Conservation (phyloP, 1,139 yeast species). For the Lodderomyces jiufengensis region DNA sequence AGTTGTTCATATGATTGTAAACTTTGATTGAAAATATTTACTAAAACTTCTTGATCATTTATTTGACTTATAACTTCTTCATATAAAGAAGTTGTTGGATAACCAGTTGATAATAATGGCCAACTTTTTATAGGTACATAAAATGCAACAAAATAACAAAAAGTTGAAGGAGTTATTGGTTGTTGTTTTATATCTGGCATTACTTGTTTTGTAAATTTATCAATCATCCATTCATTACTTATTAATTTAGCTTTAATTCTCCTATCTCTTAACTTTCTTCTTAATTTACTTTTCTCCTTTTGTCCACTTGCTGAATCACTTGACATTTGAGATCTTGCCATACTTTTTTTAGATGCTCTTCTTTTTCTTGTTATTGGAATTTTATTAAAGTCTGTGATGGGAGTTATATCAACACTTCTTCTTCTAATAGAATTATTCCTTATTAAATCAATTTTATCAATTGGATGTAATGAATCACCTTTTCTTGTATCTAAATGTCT, state of each 20-base stretch:
- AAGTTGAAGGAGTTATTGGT: conserved; percentile 9
- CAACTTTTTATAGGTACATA: conserved; percentile 18
- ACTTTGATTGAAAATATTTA: conserved; percentile 8
- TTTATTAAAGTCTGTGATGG: not conserved
- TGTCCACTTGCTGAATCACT: conserved; percentile 13
- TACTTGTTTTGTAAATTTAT: conserved; percentile 14
- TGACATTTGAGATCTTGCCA: conserved; percentile 15
- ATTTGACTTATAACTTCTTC: conserved; percentile 5
- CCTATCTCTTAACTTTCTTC: conserved; percentile 20
- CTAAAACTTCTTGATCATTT: conserved; percentile 1
- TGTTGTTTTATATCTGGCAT: conserved; percentile 3
- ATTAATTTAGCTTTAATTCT: conserved; percentile 19
- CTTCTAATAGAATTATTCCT: conserved; percentile 13
- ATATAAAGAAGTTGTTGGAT: conserved; percentile 9
- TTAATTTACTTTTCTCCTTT: conserved; percentile 18
- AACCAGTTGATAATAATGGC: conserved; percentile 11
- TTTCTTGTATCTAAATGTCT: conserved; percentile 20
- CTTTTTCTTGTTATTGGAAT: conserved; percentile 5
- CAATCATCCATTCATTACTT: conserved; percentile 16
- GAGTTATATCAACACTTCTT: conserved; percentile 11
- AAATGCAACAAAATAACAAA: conserved; percentile 15
- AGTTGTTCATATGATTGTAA: conserved; percentile 13
- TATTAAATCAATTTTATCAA: conserved; percentile 14
- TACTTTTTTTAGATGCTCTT: conserved; percentile 14
- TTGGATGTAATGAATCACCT: conserved; percentile 20